Evolutionary conservation across 2,329 filamentous ascomycete genomes (phyloP).

Genomic region (Fusarium coicis): DNA sequence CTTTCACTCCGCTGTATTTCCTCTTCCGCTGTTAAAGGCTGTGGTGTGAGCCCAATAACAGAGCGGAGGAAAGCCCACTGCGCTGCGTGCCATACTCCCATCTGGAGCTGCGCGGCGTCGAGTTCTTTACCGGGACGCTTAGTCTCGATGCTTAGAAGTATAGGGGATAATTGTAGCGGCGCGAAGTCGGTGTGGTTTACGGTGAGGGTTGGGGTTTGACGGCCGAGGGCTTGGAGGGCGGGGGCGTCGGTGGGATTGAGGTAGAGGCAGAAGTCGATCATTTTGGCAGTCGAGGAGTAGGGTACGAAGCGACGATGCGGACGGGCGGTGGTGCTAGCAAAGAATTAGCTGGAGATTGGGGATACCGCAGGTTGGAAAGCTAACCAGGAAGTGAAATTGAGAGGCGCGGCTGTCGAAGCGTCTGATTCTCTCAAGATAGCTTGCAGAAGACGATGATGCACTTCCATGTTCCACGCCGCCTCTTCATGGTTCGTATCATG

Average conservation of each 20-base stretch:
- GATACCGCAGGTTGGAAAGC: fast-evolving
- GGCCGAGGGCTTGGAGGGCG: slow-evolving; percentile 17
- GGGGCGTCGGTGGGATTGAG: not conserved
- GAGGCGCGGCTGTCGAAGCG: not conserved
- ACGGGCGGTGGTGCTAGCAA: not conserved
- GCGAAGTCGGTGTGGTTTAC: slow-evolving; percentile 31
- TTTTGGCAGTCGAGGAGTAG: slow-evolving; percentile 18
- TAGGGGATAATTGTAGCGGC: slow-evolving; percentile 12
- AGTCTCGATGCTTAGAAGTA: slow-evolving; percentile 31
- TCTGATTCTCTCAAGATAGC: slow-evolving; percentile 5
- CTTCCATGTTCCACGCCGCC: slow-evolving; percentile 29
- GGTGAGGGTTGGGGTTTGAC: slow-evolving; percentile 8
- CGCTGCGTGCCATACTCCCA: slow-evolving; percentile 29
- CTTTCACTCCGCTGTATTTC: not conserved
- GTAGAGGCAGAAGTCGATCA: slow-evolving; percentile 29
- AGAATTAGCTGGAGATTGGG: fast-evolving
- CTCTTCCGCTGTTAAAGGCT: not conserved
- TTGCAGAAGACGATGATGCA: slow-evolving; percentile 27
- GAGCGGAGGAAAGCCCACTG: slow-evolving; percentile 27
- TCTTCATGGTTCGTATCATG: slow-evolving; percentile 27
- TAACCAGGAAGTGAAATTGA: slow-evolving; percentile 27
- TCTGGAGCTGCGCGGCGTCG: slow-evolving; percentile 22
- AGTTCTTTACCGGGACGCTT: slow-evolving; percentile 20
- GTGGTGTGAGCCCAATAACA: not conserved
- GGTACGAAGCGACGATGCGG: slow-evolving; percentile 1